phyloP scores from a whole-genome alignment of 202 grass and related monocot genomes.

The Cymbopogon flexuosus region DNA sequence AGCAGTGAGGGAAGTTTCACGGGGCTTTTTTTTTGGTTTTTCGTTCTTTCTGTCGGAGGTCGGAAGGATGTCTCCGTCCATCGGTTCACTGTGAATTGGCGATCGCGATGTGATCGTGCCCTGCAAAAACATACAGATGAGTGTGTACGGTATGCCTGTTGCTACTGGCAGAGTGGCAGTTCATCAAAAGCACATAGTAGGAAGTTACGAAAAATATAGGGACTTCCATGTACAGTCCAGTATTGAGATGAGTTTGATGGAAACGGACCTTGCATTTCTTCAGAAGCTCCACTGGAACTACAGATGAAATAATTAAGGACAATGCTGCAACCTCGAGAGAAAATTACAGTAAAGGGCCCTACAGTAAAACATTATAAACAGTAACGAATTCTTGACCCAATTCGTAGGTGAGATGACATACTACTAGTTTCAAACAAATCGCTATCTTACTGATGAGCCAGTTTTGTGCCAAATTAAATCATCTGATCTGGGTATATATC shows the following conservation, averaged over 20 bases:
- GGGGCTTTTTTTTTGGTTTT: not conserved
- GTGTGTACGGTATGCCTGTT: too few relatives aligned
- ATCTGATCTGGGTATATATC: not conserved
- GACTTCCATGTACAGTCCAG: not conserved
- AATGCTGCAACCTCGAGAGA: not conserved
- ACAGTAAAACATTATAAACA: not conserved
- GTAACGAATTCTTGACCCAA: not conserved
- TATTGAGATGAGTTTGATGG: not conserved
- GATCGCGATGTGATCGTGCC: not conserved
- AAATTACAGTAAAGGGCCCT: too few relatives aligned
- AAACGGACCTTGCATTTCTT: not conserved
- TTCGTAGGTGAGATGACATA: not conserved
- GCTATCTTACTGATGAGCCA: not conserved
- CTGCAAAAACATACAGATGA: too few relatives aligned
- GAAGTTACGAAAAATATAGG: not conserved
- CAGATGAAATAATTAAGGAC: not conserved
- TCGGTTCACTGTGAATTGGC: not conserved
- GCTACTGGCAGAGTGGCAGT: not conserved
- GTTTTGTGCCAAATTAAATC: not conserved
- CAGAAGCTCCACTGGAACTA: not conserved
- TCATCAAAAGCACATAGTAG: not conserved
- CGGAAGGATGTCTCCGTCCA: not conserved
- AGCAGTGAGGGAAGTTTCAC: slow-evolving; percentile 29
- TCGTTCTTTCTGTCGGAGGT: slow-evolving; percentile 2
- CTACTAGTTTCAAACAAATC: not conserved